Percentiles rank a stretch among this genome's conserved stretches.
Conservation (phyloP, 1,139 yeast genomes). For the Scheffersomyces illinoinensis region DNA sequence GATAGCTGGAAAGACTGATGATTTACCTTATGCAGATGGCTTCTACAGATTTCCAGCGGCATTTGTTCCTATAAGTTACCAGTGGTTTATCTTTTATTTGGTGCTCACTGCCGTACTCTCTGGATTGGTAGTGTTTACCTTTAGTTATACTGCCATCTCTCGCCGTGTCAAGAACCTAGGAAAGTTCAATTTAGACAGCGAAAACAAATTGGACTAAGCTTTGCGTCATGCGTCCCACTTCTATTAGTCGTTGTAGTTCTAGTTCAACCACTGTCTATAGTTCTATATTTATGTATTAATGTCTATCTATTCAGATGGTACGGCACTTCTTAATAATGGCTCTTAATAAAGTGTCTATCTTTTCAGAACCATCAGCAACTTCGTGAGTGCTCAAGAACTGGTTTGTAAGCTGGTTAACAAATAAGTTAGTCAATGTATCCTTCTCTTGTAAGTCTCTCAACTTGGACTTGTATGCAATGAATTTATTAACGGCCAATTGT, state of each 20-base stretch:
- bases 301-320: conserved; percentile 9
- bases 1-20: conserved; percentile 12
- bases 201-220: background rate
- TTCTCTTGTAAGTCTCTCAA: conserved; percentile 31
- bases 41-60: conserved; percentile 41
- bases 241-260: background rate
- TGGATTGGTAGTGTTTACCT: conserved; percentile 24
- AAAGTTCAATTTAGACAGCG: background rate
- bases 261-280: background rate
- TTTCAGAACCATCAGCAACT: conserved; percentile 35
- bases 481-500: conserved; percentile 72
- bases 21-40: conserved; percentile 42
- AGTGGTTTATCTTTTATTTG: conserved; percentile 23
- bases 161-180: conserved; percentile 9
- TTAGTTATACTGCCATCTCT: conserved; percentile 24
- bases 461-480: conserved; percentile 58
- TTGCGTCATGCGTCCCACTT: background rate
- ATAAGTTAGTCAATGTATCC: conserved; percentile 45
- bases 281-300: background rate
- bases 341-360: conserved; percentile 31
- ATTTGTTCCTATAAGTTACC: conserved; percentile 29
- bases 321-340: conserved; percentile 44
- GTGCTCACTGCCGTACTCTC: conserved; percentile 24
- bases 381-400: conserved; percentile 29
- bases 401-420: conserved; percentile 38